Evolutionary conservation across 2,329 filamentous ascomycete species (phyloP).

Genomic region (Calonectria hawksworthii): DNA sequence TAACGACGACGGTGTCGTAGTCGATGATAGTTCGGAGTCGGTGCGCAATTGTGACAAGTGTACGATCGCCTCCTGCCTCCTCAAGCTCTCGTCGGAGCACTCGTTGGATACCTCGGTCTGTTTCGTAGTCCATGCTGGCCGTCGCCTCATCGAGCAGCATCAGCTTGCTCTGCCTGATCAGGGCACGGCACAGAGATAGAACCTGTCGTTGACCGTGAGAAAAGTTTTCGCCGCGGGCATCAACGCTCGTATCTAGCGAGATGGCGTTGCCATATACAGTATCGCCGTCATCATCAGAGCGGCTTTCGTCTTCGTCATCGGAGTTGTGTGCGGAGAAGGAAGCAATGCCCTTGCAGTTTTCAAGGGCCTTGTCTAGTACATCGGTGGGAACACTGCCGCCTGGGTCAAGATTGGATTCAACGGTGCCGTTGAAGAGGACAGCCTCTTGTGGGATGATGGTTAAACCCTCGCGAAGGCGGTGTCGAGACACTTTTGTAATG

Average conservation of each 20-base stretch:
- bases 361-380: conserved; percentile 70
- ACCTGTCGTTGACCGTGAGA: conserved; percentile 72
- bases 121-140: conserved; percentile 71
- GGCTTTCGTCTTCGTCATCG: conserved; percentile 46
- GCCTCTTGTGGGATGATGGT: conserved; percentile 73
- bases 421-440: conserved; percentile 67
- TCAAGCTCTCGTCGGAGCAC: conserved; percentile 65
- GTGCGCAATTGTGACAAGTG: conserved; percentile 71
- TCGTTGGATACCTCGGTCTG: conserved; percentile 68
- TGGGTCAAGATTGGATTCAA: conserved; percentile 74
- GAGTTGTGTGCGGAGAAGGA: conserved; percentile 60
- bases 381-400: conserved; percentile 68
- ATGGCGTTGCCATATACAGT: conserved; percentile 40
- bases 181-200: conserved; percentile 68
- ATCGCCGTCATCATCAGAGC: conserved; percentile 18
- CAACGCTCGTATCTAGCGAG: conserved; percentile 61
- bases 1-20: conserved; percentile 70
- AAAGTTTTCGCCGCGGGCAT: conserved; percentile 68
- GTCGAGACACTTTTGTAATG: conserved; percentile 65
- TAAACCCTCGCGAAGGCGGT: conserved; percentile 65
- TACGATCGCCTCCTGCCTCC: conserved; percentile 59
- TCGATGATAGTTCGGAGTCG: conserved; percentile 71
- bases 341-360: conserved; percentile 72
- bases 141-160: conserved; percentile 72
- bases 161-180: conserved; percentile 68